Evolutionary conservation across 2,329 filamentous ascomycete genomes (phyloP).

Genomic region (Alternaria arborescens): DNA sequence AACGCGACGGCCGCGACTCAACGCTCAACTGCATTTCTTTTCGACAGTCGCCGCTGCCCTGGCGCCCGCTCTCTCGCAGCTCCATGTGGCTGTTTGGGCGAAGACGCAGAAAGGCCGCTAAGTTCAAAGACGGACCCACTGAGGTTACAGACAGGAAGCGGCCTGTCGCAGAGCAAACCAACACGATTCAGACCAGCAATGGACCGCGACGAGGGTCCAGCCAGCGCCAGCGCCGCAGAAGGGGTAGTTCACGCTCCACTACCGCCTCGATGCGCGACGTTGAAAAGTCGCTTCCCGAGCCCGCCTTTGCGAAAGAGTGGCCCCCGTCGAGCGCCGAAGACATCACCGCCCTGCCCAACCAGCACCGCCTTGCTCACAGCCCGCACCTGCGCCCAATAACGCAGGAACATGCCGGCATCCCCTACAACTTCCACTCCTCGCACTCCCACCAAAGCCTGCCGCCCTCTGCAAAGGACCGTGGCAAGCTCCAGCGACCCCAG

Average conservation of each 20-base stretch:
- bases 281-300: constrained; percentile 37
- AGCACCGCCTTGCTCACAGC: constrained; percentile 53
- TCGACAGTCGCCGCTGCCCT: constrained; percentile 14
- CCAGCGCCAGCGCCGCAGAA: constrained; percentile 39
- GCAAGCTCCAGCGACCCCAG: constrained; percentile 57
- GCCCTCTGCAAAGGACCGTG: constrained; percentile 52
- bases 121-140: constrained; percentile 53
- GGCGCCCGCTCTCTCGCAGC: constrained; percentile 7
- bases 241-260: constrained; percentile 44
- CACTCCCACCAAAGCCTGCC: constrained; percentile 48
- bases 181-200: constrained; percentile 34
- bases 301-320: constrained; percentile 18
- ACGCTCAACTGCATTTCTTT: background rate
- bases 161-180: constrained; percentile 38
- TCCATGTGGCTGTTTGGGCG: constrained; percentile 86
- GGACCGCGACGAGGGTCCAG: constrained; percentile 35
- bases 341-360: constrained; percentile 58
- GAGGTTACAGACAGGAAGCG: constrained; percentile 61
- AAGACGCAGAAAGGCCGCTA: constrained; percentile 72
- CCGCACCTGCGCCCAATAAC: constrained; percentile 59
- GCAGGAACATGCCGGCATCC: constrained; percentile 52
- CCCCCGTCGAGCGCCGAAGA: constrained; percentile 51
- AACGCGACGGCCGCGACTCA: constrained; percentile 16
- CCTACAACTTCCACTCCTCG: constrained; percentile 56
- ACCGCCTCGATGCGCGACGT: constrained; percentile 40